phyloP scores from a whole-genome alignment of 2,329 filamentous ascomycete genomes.

The Ascochyta clinopodiicola region DNA sequence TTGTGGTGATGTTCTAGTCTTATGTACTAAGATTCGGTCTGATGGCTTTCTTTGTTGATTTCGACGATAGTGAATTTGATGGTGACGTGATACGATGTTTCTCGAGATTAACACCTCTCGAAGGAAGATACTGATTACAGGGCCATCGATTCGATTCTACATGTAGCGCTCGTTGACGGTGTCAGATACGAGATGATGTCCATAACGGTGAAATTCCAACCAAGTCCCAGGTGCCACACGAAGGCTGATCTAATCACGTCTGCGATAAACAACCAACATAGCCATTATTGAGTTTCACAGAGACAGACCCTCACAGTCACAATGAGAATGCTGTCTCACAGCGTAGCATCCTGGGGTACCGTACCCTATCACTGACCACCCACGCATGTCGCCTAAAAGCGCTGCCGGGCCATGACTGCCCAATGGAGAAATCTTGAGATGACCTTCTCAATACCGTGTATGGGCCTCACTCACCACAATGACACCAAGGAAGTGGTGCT shows the following conservation, averaged over 20 bases:
- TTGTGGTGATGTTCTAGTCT: neutral
- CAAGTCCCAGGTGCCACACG: too few relatives aligned
- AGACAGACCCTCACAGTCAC: neutral
- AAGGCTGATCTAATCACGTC: too few relatives aligned
- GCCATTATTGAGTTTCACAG: neutral
- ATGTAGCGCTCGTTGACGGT: neutral
- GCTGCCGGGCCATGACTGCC: conserved; percentile 1
- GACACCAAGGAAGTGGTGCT: too few relatives aligned
- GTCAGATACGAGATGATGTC: neutral
- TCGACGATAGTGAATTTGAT: neutral
- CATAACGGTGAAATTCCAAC: neutral
- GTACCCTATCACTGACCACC: conserved; percentile 8
- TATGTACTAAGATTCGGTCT: neutral
- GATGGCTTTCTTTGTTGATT: neutral
- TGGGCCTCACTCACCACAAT: too few relatives aligned
- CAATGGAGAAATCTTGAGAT: neutral
- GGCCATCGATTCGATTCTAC: neutral
- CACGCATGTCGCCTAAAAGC: neutral
- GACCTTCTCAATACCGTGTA: too few relatives aligned
- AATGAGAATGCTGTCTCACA: neutral
- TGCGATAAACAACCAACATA: too few relatives aligned
- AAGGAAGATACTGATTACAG: neutral
- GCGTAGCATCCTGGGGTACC: neutral
- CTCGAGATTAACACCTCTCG: too few relatives aligned
- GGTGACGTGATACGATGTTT: neutral